Percentiles rank a stretch among this genome's conserved stretches.
phyloP scores from a whole-genome alignment of 495 filamentous ascomycete genomes.

The Aspergillus taichungensis region DNA sequence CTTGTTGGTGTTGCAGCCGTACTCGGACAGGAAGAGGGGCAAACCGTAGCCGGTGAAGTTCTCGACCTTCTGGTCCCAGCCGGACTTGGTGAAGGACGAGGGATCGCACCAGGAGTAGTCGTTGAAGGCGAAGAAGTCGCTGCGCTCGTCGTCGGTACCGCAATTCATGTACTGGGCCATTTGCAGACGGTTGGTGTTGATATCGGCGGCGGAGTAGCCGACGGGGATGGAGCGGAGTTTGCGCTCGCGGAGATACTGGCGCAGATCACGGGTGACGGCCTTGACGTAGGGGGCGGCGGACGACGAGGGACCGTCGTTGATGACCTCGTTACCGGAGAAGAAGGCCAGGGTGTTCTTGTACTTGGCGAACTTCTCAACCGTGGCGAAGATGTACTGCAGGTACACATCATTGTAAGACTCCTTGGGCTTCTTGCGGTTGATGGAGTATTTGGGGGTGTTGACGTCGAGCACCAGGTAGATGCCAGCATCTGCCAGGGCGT shows the following conservation, averaged over 20 bases:
- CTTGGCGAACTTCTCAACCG: conserved; percentile 77
- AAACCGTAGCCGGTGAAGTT: conserved; percentile 85
- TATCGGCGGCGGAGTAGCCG: conserved; percentile 83
- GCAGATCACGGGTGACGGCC: conserved; percentile 86
- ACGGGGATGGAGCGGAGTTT: conserved; percentile 76
- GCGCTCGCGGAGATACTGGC: conserved; percentile 69
- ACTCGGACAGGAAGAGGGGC: conserved; percentile 93
- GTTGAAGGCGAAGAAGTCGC: conserved; percentile 96
- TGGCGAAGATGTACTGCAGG: conserved; percentile 87
- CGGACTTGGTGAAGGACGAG: conserved; percentile 65
- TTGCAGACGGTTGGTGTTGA: conserved; percentile 76
- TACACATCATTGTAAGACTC: conserved; percentile 87
- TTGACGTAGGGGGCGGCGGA: conserved; percentile 79
- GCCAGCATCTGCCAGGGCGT: conserved; percentile 65
- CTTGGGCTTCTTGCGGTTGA: conserved; percentile 69
- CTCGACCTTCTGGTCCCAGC: conserved; percentile 88
- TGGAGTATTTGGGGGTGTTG: conserved; percentile 68
- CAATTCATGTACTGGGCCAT: conserved; percentile 94
- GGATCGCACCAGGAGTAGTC: conserved; percentile 96
- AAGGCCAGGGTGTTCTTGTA: conserved; percentile 89
- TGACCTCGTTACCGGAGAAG: conserved; percentile 96
- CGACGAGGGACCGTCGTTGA: conserved; percentile 75
- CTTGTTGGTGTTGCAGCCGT: conserved; percentile 73
- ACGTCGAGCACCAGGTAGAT: conserved; percentile 90
- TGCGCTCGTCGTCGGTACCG: conserved; percentile 72